Base-by-base conservation (phyloP, 371 early-diverging fungal species). In the Mucor saturninus region DNA sequence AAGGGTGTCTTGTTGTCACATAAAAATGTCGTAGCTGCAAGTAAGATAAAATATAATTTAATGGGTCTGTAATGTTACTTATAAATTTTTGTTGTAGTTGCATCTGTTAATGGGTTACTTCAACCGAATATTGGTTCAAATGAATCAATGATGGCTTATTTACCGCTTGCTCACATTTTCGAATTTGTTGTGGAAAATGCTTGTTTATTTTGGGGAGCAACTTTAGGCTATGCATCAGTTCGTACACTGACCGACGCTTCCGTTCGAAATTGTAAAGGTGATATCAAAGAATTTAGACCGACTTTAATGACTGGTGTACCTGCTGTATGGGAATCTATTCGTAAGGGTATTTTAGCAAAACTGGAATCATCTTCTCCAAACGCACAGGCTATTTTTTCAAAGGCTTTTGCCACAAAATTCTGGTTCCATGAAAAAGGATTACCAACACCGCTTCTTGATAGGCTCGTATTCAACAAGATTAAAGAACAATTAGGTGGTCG, bases 101-200 rank as follows among this genome's bases (percentile, higher is more conserved):
- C 86, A 28, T 87, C 85, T 29, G 81, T 75, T 6, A 71, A 76
- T 65, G 54, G 69, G 57, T 45, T 83, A 53, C 59, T 85, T 62
- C 73, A 72, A 37, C 56, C 65, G 46, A 32, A 74, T 21, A 10
- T 79, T 30, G 68, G 61, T 21, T 65, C 61, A 35, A 72, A 80
- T 28, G 89, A 89, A 59, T 64, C 74, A 5, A 76, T 95, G 69
- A 75, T 97, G 46, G 92, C 93, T 21, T 96, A 94, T 75, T 80
- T 99, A 39, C 98, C 98, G 10, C 80, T 96, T 4, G 95, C 97
- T 28, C 98, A 99, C 82, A 89, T 91, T 2, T 79, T 92, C 65
- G 94, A 94, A 65, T 87, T 93, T 72, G 72, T 88, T 42, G 93
- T 93, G 49, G 92, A 94, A 67, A 78, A 83, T 45, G 70, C 85